These are phyloP conservation scores for Plasmodium gallinaceum DNA, from an alignment of 169 alveolate species.

Conservation along the genomic window DNA sequence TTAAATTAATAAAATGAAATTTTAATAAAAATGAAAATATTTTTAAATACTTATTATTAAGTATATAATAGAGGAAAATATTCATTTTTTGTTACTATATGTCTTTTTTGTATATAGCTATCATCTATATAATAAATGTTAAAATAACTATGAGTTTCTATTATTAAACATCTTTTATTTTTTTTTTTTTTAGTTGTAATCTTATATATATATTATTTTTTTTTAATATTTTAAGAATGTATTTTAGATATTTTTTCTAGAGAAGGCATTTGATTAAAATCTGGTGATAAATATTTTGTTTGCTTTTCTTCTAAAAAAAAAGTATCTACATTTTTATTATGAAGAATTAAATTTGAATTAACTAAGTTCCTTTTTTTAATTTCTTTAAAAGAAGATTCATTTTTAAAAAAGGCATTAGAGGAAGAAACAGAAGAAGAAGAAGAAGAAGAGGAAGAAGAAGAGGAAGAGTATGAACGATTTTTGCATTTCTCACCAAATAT, in stretches of 20 bases:
- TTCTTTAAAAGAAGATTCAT: slow-evolving; percentile 11
- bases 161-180: neutral
- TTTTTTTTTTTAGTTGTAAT: neutral
- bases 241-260: slow-evolving; percentile 49
- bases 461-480: neutral
- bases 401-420: slow-evolving; percentile 27
- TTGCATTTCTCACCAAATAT: neutral
- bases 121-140: neutral
- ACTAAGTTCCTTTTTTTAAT: slow-evolving; percentile 4
- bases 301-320: slow-evolving; percentile 55
- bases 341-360: neutral
- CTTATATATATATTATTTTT: neutral
- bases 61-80: too few relatives aligned
- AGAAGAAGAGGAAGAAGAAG: slow-evolving; percentile 15
- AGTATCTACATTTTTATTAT: slow-evolving; percentile 2
- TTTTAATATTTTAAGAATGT: neutral
- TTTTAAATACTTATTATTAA: too few relatives aligned
- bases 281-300: slow-evolving; percentile 35
- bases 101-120: neutral
- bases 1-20: slow-evolving; percentile 39
- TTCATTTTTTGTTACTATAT: neutral
- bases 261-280: slow-evolving; percentile 40
- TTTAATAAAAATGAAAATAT: too few relatives aligned
- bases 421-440: slow-evolving; percentile 23
- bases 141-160: neutral